A percentile compares a stretch with the other conserved stretches of the same genome.
phyloP scores from a whole-genome alignment of 2,329 filamentous ascomycete species.

The Capronia coronata region DNA sequence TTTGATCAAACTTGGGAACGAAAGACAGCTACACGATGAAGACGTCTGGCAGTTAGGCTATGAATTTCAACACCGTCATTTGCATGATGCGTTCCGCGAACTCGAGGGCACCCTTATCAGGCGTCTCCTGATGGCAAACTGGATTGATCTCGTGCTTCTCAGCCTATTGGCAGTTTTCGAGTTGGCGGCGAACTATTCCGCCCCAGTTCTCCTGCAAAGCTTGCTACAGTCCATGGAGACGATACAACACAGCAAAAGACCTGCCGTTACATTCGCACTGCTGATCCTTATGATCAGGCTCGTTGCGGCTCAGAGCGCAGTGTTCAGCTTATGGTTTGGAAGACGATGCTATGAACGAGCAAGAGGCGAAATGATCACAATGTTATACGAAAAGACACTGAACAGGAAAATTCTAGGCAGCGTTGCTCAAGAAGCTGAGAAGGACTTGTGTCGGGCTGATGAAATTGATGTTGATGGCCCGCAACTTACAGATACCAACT shows the following conservation, averaged over 20 bases:
- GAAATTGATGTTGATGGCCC: constrained; percentile 8
- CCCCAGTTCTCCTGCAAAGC: constrained; percentile 65
- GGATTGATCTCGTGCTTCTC: constrained; percentile 67
- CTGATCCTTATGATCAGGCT: constrained; percentile 57
- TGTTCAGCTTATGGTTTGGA: constrained; percentile 74
- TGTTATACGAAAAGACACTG: constrained; percentile 72
- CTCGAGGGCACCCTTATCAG: constrained; percentile 65
- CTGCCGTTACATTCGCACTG: constrained; percentile 60
- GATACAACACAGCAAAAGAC: constrained; percentile 43
- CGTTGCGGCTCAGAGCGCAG: constrained; percentile 56
- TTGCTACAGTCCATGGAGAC: constrained; percentile 62
- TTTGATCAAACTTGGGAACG: constrained; percentile 59
- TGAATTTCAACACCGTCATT: constrained; percentile 71
- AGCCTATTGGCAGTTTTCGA: constrained; percentile 59
- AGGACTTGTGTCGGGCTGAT: constrained; percentile 30
- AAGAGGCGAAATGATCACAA: constrained; percentile 77
- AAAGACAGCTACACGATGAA: constrained; percentile 62
- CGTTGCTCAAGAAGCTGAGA: constrained; percentile 19
- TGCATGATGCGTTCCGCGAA: constrained; percentile 68
- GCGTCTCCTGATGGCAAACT: constrained; percentile 68
- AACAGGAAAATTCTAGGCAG: constrained; percentile 54
- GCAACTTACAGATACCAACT: constrained; percentile 3
- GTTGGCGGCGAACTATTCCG: constrained; percentile 52
- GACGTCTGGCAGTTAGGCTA: constrained; percentile 77
- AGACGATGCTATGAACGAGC: constrained; percentile 77